phyloP scores from a whole-genome alignment of 495 filamentous ascomycete genomes.

The Daldinia childiae region DNA sequence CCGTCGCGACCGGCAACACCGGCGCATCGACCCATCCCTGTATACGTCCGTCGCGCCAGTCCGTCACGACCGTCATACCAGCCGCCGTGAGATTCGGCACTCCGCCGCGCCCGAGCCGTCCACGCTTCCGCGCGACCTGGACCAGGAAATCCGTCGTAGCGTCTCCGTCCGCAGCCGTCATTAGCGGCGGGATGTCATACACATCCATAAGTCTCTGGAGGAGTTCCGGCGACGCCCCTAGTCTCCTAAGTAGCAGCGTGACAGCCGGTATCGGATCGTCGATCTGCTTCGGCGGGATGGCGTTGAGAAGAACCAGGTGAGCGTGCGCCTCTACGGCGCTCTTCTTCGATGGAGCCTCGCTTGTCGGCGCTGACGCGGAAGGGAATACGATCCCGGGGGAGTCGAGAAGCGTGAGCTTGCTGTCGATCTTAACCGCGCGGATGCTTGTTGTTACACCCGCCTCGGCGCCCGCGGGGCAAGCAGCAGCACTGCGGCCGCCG shows the following conservation, averaged over 20 bases:
- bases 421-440: conserved; percentile 92
- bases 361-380: conserved; percentile 52
- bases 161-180: conserved; percentile 70
- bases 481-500: conserved; percentile 68
- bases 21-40: conserved; percentile 91
- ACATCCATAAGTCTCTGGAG: conserved; percentile 78
- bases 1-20: conserved; percentile 61
- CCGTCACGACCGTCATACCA: conserved; percentile 90
- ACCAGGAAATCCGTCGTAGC: conserved; percentile 90
- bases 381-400: conserved; percentile 97
- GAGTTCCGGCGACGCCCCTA: conserved; percentile 75
- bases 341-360: conserved; percentile 53
- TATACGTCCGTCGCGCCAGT: conserved; percentile 95
- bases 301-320: conserved; percentile 86
- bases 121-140: conserved; percentile 92
- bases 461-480: conserved; percentile 90
- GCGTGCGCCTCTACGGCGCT: conserved; percentile 80
- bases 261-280: conserved; percentile 90
- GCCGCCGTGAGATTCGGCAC: conserved; percentile 88
- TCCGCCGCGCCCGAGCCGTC: conserved; percentile 86
- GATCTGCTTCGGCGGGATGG: conserved; percentile 92
- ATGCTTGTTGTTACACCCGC: conserved; percentile 92
- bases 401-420: conserved; percentile 92
- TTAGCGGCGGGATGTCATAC: conserved; percentile 83
- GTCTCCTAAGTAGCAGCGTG: conserved; percentile 77